These are phyloP conservation scores for Annona cherimola DNA, from an alignment of 164 flowering plant genomes.

Conservation along the genomic window DNA sequence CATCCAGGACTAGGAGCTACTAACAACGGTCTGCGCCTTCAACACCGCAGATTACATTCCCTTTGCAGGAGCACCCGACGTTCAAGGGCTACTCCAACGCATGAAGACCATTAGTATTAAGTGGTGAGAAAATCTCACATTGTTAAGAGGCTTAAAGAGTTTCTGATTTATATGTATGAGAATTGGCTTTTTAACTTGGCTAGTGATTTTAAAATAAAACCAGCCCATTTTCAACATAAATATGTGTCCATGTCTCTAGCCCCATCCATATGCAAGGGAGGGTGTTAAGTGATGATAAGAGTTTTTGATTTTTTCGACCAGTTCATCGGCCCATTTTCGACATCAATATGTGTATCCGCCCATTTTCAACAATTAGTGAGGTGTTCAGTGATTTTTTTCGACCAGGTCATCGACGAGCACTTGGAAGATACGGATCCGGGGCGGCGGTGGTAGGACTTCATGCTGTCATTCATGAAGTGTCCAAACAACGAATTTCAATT, in stretches of 20 bases:
- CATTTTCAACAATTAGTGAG: background rate
- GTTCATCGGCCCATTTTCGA: too few species aligned
- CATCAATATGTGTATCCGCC: too few species aligned
- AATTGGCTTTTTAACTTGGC: too few species aligned
- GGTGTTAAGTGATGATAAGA: too few species aligned
- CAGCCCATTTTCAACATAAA: too few species aligned
- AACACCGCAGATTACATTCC: constrained; percentile 40
- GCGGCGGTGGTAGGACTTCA: background rate
- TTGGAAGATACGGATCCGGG: background rate
- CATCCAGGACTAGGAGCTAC: constrained; percentile 24
- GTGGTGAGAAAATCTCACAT: too few species aligned
- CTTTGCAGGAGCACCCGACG: background rate
- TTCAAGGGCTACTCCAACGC: constrained; percentile 1
- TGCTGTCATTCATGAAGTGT: constrained; percentile 3
- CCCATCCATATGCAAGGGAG: too few species aligned
- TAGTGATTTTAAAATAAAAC: too few species aligned
- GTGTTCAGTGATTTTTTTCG: background rate
- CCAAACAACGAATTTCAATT: background rate
- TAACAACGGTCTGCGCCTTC: constrained; percentile 14
- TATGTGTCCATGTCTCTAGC: too few species aligned
- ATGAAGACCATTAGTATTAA: background rate
- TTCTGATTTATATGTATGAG: too few species aligned
- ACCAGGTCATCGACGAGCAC: background rate
- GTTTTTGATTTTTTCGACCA: too few species aligned
- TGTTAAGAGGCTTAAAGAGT: too few species aligned